Evolutionary conservation across 495 filamentous ascomycete species (phyloP).

Genomic region (Aspergillus affinis): DNA sequence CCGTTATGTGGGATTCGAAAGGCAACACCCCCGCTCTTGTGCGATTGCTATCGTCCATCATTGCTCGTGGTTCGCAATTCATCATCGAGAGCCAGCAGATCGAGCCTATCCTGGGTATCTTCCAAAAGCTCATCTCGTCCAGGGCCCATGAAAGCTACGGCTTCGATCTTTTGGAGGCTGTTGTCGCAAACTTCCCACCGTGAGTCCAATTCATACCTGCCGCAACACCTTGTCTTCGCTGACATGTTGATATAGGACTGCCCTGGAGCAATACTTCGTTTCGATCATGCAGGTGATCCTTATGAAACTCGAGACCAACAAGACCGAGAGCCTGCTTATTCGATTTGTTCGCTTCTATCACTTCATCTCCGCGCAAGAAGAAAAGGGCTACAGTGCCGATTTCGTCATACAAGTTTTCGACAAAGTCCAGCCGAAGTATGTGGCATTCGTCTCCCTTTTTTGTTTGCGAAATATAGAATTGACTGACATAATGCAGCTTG

Average conservation of each 20-base stretch:
- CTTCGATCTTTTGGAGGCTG: conserved; percentile 84
- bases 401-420: conserved; percentile 82
- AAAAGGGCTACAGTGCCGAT: conserved; percentile 81
- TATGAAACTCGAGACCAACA: conserved; percentile 71
- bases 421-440: conserved; percentile 69
- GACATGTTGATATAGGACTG: conserved; percentile 41
- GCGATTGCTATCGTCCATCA: conserved; percentile 78
- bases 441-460: conserved; percentile 4
- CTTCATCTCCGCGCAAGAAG: conserved; percentile 73
- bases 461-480: conserved; percentile 14
- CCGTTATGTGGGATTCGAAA: conserved; percentile 79
- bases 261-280: conserved; percentile 73
- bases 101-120: conserved; percentile 81
- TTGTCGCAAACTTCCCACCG: conserved; percentile 68
- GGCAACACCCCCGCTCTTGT: conserved; percentile 92
- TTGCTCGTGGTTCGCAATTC: conserved; percentile 67
- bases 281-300: conserved; percentile 80
- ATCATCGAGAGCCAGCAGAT: conserved; percentile 76
- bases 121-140: conserved; percentile 77
- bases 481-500: conserved; percentile 47
- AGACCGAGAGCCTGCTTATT: conserved; percentile 76
- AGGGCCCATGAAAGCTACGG: conserved; percentile 77
- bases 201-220: conserved; percentile 39
- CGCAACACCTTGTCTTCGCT: conserved; percentile 15
- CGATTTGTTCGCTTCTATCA: conserved; percentile 92